Percentiles rank a stretch among this genome's conserved stretches.
These are phyloP conservation scores for Blastobotrys chiropterorum DNA, from an alignment of 805 yeast genomes.

Conservation along the genomic window DNA sequence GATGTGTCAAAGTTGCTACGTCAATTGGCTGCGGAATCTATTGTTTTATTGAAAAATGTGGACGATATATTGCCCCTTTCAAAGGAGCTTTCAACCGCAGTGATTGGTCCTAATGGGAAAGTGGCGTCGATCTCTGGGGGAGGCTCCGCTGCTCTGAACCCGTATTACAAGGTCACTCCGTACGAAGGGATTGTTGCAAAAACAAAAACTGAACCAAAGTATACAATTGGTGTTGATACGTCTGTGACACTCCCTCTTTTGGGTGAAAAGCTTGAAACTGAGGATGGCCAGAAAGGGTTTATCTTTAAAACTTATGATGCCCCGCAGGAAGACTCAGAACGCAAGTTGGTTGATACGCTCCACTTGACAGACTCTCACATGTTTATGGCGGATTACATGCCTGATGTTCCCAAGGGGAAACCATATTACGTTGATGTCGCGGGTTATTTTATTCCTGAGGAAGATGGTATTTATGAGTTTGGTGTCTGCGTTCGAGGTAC, in stretches of 20 bases:
- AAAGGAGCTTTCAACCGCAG: conserved; percentile 37
- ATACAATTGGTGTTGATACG: conserved; percentile 31
- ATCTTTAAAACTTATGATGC: conserved; percentile 9
- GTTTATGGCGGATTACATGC: conserved; percentile 16
- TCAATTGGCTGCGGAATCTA: conserved; percentile 42
- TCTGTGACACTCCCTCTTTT: conserved; percentile 33
- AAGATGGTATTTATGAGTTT: conserved; percentile 43
- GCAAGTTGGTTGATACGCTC: conserved; percentile 13
- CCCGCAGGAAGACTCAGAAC: conserved; percentile 3
- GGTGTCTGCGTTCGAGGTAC: conserved; percentile 51
- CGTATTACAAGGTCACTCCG: conserved; percentile 38
- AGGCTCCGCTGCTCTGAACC: conserved; percentile 50
- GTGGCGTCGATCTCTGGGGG: conserved; percentile 50
- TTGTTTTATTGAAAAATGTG: conserved; percentile 53
- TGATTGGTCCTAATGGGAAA: conserved; percentile 57
- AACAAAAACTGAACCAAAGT: conserved; percentile 4
- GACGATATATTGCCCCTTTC: conserved; percentile 41
- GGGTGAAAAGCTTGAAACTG: conserved; percentile 17
- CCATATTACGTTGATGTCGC: conserved; percentile 40
- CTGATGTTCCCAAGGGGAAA: conserved; percentile 2
- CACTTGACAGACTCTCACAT: conserved; percentile 9
- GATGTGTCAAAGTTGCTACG: conserved; percentile 40
- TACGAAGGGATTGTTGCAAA: conserved; percentile 11
- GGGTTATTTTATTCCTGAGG: conserved; percentile 42
- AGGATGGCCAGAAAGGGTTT: conserved; percentile 12